Base-by-base conservation (phyloP, 805 yeast species). In the Starmerella sp. region DNA sequence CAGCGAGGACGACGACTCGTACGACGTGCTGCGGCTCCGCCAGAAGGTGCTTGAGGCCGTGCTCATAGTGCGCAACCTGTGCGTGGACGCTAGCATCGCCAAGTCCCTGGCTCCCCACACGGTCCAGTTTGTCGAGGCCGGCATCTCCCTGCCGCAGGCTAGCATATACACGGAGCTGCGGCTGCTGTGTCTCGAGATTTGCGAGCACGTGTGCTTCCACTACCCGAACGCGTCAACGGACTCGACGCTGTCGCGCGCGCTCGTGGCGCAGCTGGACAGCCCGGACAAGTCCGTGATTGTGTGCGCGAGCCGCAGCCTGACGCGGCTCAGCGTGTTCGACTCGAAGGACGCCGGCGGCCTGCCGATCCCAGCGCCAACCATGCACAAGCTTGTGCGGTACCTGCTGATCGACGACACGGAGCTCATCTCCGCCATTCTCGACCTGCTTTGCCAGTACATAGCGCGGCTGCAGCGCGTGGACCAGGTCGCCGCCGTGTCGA, bases 161-260 rank as follows among this genome's bases (percentile, higher is more conserved):
- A 57, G 62, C 4, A 38, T 48, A 11, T 61, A 54, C 48, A 62
- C 67, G 6, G 70, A 73, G 57, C 61, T 70, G 45, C 66, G 73
- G 8, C 86, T 66, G 71, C 82, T 13, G 68, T 87, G 60, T 45
- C 48, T 60, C 52, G 98, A 93, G 67, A 77, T 89, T 35, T 77
- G 86, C 58, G 97, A 93, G 66, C 82, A 90, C 2, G 78, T 89
- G 35, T 80, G 91, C 3, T 84, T 96, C 44, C 87, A 86, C 67
- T 75, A 85, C 61, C 80, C 89, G 4, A 90, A 93, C 34, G 84
- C 83, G 31, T 75, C 80, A 29, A 76, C 80, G 51, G 82, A 83
- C 61, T 93, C 89, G 65, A 79, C 79, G 14, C 67, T 89, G 59
- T 82, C 89, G 68, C 66, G 76, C 53, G 56, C 55, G 14, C 71